Base-by-base conservation (phyloP, 169 alveolate species). In the Plasmodium knowlesi region DNA sequence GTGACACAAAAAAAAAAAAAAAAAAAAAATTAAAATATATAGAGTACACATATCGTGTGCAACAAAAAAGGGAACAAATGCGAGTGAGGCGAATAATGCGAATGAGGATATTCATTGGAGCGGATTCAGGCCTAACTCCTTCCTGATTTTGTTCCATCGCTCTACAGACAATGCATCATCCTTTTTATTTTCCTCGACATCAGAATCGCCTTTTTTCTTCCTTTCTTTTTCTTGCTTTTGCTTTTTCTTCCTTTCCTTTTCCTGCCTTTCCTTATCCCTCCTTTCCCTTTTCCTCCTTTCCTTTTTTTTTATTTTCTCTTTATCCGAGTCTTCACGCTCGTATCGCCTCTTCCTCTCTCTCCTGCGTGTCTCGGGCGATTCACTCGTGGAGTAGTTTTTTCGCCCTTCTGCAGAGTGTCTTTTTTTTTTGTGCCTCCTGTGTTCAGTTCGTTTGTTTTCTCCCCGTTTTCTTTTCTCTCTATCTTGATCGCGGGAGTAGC, bases 71-170 rank as follows among this genome's bases (percentile, higher is more conserved):
- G 34, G 76, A 73, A 73, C 57, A 73, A 34, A 30, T n/a, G 54
- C 54, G 46, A 30, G 14, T 14, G 71, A 0, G 19, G 61, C 54
- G 46, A 30, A 30, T 14, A 34, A 30, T n/a, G 54, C 54, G 46
- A 30, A 30, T 14, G 71, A 0, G 19, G 61, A 30, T 8, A 5
- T 32, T 46, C 50, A 70, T 88, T 95, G 95, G 72, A 97, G 97
- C 16, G 98, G 98, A 82, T 97, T 97, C 92, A 97, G 81, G 12
- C 98, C 98, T 78, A 97, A 76, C 6, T 91, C 91, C 46, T 95
- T 93, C 22, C 98, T 91, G 54, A 95, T 70, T 57, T 92, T 92
- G 78, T 97, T 96, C 98, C 97, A 96, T 74, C 94, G 94, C 0
- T 94, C 96, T 74, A 97, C 96, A 0, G 98, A 92, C 50, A 96